A percentile compares a stretch with the other conserved stretches of the same genome.
Evolutionary conservation across 371 early-diverging fungal species (phyloP).

Genomic region (Nematocida sp.): DNA sequence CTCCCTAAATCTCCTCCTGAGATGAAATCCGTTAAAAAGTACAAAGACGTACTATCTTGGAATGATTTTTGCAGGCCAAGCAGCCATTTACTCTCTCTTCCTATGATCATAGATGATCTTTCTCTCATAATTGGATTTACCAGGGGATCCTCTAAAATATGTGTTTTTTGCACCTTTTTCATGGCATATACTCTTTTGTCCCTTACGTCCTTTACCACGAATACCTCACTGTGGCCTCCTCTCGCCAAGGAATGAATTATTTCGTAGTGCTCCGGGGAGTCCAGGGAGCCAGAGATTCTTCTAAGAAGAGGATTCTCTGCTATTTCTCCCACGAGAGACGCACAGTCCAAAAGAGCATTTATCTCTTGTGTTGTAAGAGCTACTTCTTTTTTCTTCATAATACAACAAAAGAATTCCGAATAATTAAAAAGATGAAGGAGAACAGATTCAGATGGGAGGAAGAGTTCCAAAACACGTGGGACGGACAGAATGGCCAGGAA

Average conservation of each 20-base stretch:
- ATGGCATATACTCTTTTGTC: conserved; percentile 80
- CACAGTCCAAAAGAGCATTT: conserved; percentile 34
- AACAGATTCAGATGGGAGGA: conserved; percentile 47
- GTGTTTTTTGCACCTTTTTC: conserved; percentile 77
- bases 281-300: conserved; percentile 5
- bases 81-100: conserved; percentile 64
- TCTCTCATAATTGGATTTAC: conserved; percentile 49
- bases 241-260: conserved; percentile 76
- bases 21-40: conserved; percentile 76
- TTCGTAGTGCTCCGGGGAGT: conserved; percentile 72
- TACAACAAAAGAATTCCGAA: conserved; percentile 52
- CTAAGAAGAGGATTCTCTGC: background rate
- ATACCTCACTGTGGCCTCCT: conserved; percentile 82
- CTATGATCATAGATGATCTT: conserved; percentile 38
- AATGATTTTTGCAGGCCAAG: conserved; percentile 69
- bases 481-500: background rate
- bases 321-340: background rate
- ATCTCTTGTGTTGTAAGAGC: conserved; percentile 16
- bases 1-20: conserved; percentile 80
- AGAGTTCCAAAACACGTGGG: conserved; percentile 48
- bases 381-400: conserved; percentile 36
- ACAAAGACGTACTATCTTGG: conserved; percentile 71
- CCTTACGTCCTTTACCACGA: conserved; percentile 69
- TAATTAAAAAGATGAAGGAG: conserved; percentile 19
- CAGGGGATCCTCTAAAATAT: conserved; percentile 44